phyloP scores from a whole-genome alignment of 345 rosid genomes.

The Citrus sp. region DNA sequence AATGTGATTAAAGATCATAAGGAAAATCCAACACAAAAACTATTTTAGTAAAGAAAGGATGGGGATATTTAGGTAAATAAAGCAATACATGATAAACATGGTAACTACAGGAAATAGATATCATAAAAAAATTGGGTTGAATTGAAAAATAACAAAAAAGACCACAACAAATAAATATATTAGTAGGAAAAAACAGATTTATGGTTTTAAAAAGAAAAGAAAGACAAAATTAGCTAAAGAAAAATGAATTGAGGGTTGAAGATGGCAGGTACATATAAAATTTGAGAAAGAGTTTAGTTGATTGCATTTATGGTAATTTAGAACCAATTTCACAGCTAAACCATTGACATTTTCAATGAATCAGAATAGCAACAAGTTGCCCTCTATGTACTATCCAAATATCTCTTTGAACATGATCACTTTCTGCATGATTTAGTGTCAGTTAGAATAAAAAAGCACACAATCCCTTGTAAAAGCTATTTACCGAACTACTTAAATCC shows the following conservation, averaged over 20 bases:
- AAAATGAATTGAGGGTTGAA: too few relatives aligned
- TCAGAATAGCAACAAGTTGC: not conserved
- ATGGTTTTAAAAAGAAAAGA: too few relatives aligned
- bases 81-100: too few relatives aligned
- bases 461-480: conserved; percentile 1
- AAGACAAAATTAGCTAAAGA: too few relatives aligned
- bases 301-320: not conserved
- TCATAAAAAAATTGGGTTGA: too few relatives aligned
- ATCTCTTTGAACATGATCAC: not conserved
- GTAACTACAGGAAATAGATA: too few relatives aligned
- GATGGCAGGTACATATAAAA: too few relatives aligned
- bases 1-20: not conserved
- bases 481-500: not conserved
- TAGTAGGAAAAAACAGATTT: too few relatives aligned
- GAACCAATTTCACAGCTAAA: not conserved
- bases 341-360: not conserved
- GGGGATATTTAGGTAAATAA: not conserved
- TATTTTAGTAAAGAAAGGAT: not conserved
- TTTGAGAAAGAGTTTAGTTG: too few relatives aligned
- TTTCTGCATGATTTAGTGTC: not conserved
- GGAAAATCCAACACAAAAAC: not conserved
- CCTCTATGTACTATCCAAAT: not conserved
- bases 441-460: not conserved
- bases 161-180: too few relatives aligned
- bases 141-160: too few relatives aligned